phyloP scores from a whole-genome alignment of 2,329 filamentous ascomycete genomes.

The Samsoniella hepiali region DNA sequence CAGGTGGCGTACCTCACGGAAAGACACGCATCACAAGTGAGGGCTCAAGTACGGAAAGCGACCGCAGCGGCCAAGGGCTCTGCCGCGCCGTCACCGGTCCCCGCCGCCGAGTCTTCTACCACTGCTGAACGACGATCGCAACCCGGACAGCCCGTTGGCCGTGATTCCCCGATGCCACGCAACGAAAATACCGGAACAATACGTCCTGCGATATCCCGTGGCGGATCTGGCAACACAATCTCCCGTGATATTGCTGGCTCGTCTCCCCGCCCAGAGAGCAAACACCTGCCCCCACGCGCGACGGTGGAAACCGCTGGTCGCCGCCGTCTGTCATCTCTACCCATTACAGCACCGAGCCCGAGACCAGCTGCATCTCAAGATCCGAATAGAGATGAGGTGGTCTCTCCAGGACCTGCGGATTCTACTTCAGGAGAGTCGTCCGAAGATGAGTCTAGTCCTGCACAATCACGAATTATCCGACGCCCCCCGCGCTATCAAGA shows the following conservation, averaged over 20 bases:
- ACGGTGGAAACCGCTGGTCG: constrained; percentile 32
- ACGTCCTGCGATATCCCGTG: constrained; percentile 46
- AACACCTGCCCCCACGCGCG: constrained; percentile 24
- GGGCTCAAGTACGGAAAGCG: constrained; percentile 81
- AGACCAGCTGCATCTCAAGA: constrained; percentile 18
- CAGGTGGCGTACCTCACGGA: constrained; percentile 95
- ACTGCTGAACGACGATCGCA: constrained; percentile 40
- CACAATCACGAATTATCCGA: constrained; percentile 58
- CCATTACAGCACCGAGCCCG: constrained; percentile 28
- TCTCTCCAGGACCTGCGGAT: constrained; percentile 37
- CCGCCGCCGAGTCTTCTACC: constrained; percentile 44
- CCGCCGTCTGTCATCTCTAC: constrained; percentile 44
- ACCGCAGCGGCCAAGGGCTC: constrained; percentile 56
- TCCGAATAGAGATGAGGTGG: constrained; percentile 25
- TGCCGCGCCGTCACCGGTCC: constrained; percentile 54
- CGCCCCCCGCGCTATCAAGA: constrained; percentile 54
- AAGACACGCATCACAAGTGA: constrained; percentile 82
- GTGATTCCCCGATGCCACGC: constrained; percentile 52
- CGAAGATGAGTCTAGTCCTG: constrained; percentile 49
- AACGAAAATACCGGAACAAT: constrained; percentile 44
- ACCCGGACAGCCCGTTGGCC: constrained; percentile 56
- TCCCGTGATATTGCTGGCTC: constrained; percentile 36
- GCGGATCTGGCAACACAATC: constrained; percentile 44
- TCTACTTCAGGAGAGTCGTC: constrained; percentile 41
- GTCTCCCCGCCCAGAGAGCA: constrained; percentile 28